Base-by-base conservation (phyloP, 176 grass and related monocot genomes). In the Eragrostis nindensis region DNA sequence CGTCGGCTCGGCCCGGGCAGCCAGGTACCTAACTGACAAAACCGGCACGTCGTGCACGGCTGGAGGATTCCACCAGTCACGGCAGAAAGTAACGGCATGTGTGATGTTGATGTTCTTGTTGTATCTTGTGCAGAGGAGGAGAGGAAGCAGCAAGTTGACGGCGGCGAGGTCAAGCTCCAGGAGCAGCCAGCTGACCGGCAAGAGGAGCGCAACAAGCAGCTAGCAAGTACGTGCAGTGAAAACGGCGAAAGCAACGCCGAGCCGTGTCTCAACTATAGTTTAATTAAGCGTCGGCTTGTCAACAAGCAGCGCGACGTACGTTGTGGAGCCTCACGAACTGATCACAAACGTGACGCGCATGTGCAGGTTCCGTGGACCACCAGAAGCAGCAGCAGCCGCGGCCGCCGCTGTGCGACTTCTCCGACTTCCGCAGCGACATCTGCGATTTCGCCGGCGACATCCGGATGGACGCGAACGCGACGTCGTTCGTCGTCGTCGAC, bases 361-460 rank as follows among this genome's bases (percentile, higher is more conserved):
- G 18, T 62, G 32, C 84, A 77, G 81, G 54, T 40, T 60, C 68
- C 32, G 71, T 16, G 64, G 75, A 77, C 61, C 32, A 36, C 32
- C 39, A 30, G 3, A 71, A 32, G 4, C 70, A 45, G 1, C 36
- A 42, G 17, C 27, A 12, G 68, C 22, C 4, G 10, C 52, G 6
- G 16, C 70, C 45, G 21, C 77, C 82, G 76, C 46, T 91, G 38
- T 99, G 96, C 55, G 84, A 99, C 82, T 89, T 87, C 63, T 87
- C 92, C 45, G 84, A 93, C 84, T 53, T 74, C 79, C 89, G 96
- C 59, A 65, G 68, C 13, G 82, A 99, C 80, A 59, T 91, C 11
- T 99, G 96, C 49, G 91, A 95, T 16, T 65, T 98, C 46, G 7
- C 76, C 41, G 96, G 96, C 48, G 92, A 98, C 78, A n/a, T 98